Conservation (phyloP, 192 early-diverging fungal genomes). For the Linnemannia schmuckeri region DNA sequence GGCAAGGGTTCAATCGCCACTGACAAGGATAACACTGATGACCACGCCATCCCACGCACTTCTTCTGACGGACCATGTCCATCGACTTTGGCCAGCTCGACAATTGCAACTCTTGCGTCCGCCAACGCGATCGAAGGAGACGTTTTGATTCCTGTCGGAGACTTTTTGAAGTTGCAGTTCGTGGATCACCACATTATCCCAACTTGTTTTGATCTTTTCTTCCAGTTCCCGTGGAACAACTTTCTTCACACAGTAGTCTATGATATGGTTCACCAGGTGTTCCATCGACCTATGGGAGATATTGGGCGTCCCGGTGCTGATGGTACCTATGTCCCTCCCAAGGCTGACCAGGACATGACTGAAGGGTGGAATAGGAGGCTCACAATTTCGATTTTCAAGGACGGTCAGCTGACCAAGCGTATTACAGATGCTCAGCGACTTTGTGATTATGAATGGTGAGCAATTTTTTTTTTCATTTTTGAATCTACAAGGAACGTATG, state of each 20-base stretch:
- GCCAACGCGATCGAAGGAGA: conserved; percentile 24
- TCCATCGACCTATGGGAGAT: conserved; percentile 87
- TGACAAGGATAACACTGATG: conserved; percentile 10
- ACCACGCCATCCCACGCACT: conserved; percentile 7
- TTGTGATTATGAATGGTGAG: conserved; percentile 88
- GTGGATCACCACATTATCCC: conserved; percentile 76
- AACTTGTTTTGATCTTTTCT: conserved; percentile 85
- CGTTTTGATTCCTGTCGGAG: conserved; percentile 71
- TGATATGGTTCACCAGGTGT: conserved; percentile 98
- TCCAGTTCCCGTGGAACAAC: conserved; percentile 96
- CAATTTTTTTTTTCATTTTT: background rate
- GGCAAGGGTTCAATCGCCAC: background rate
- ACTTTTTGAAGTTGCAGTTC: conserved; percentile 79
- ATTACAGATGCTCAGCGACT: conserved; percentile 87
- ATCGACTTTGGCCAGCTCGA: conserved; percentile 17
- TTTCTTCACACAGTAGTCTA: conserved; percentile 98
- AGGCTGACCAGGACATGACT: conserved; percentile 35
- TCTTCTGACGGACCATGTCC: conserved; percentile 14
- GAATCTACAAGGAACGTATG: background rate
- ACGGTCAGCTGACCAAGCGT: conserved; percentile 86
- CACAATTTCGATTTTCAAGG: conserved; percentile 80
- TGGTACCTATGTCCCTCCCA: conserved; percentile 47
- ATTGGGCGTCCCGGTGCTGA: conserved; percentile 52
- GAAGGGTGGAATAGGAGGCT: conserved; percentile 54
- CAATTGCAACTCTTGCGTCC: conserved; percentile 23